These are phyloP conservation scores for Coemansia aciculifera DNA, from an alignment of 192 early-diverging fungal species.

Conservation along the genomic window DNA sequence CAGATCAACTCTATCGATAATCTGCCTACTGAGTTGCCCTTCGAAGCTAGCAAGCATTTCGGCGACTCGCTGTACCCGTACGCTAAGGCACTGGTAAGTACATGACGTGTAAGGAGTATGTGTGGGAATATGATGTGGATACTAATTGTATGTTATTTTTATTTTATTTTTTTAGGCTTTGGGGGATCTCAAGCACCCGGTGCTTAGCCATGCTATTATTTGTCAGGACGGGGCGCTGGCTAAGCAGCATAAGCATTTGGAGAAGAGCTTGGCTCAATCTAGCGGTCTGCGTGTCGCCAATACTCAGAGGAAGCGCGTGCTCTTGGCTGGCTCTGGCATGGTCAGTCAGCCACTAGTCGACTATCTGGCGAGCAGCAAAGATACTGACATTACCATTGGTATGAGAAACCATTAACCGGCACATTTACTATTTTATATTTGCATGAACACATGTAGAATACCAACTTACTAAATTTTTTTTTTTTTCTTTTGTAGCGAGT, in stretches of 20 bases:
- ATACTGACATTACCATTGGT: slow-evolving; percentile 54
- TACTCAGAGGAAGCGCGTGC: slow-evolving; percentile 58
- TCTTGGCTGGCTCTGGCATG: slow-evolving; percentile 86
- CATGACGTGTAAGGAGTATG: neutral
- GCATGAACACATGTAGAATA: slow-evolving; percentile 2
- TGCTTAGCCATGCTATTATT: slow-evolving; percentile 76
- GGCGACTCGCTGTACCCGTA: slow-evolving; percentile 80
- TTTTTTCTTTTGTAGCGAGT: slow-evolving; percentile 78
- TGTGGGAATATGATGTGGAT: neutral
- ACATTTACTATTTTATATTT: neutral
- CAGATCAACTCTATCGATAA: slow-evolving; percentile 98
- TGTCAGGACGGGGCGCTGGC: slow-evolving; percentile 69
- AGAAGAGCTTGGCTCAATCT: slow-evolving; percentile 36
- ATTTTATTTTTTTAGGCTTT: slow-evolving; percentile 35
- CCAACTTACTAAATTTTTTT: slow-evolving; percentile 12
- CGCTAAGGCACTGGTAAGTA: slow-evolving; percentile 75
- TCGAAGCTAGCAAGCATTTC: slow-evolving; percentile 94
- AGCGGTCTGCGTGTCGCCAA: slow-evolving; percentile 45
- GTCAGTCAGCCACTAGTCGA: slow-evolving; percentile 91
- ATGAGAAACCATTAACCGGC: slow-evolving; percentile 6
- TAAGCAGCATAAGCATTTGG: slow-evolving; percentile 58
- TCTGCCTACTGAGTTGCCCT: slow-evolving; percentile 91
- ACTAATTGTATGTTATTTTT: neutral
- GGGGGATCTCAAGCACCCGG: slow-evolving; percentile 62
- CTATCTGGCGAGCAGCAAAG: slow-evolving; percentile 66